Evolutionary conservation across 2,329 filamentous ascomycete genomes (phyloP), one percentile per base, ranked within the genome.

Genomic region (Fusarium bulbicola): DNA sequence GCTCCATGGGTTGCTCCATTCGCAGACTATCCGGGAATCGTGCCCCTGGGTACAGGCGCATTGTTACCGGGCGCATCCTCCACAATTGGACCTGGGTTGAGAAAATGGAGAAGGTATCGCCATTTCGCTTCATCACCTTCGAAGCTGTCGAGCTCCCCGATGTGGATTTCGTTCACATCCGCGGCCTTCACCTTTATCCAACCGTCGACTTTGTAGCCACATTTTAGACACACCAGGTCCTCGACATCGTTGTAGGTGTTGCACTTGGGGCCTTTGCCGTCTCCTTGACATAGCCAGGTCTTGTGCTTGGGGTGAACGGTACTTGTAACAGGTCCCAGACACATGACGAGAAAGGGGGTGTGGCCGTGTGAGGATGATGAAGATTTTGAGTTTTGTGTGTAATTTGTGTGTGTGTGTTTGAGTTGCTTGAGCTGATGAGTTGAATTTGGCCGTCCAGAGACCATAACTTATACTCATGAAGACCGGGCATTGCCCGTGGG

Each of bases 401-500:
- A 47, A 28, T 13, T 11, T 30, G 45, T 32, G 21, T 32, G 20
- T 32, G 20, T 32, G 46, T 50, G 30, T 24, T 6, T 32, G 16
- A n/a, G 28, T 16, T 49, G 46, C 3, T 20, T 52, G 49, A 52
- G 49, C 32, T 26, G 30, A 7, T n/a, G 26, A n/a, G 12, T 21
- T 36, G 30, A 26, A 26, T n/a, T 26, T 24, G 18, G 6, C 8
- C 4, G 16, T 5, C 1, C 18, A 36, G 6, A 26, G 30, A 26
- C 5, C 32, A 8, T 37, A 37, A 37, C n/a, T 52, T 52, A 37
- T 26, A 52, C 32, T 20, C 7, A 3, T 36, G 18, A 16, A 36
- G n/a, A 1, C 24, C 9, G 6, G 18, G 24, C 9, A 37, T 6
- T 0, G 6, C 1, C 6, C 6, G 37, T 8, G 8, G 4, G 7